phyloP scores from a whole-genome alignment of 352 stramenopile genomes.

The Phytophthora rubi region DNA sequence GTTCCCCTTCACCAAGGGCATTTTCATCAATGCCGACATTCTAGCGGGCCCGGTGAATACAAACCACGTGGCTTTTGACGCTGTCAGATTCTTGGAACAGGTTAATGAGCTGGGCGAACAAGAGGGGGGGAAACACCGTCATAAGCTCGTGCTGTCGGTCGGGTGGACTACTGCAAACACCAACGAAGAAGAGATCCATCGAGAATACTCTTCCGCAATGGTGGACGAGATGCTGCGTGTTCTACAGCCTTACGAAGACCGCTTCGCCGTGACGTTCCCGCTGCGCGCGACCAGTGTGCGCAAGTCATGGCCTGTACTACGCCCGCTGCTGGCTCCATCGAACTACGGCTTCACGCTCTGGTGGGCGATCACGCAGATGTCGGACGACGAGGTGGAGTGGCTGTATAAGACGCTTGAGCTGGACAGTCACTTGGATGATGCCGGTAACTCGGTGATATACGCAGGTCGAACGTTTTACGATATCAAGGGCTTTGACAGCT shows the following conservation, averaged over 20 bases:
- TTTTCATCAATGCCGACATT: slow-evolving; percentile 82
- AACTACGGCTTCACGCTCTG: slow-evolving; percentile 76
- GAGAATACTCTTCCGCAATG: slow-evolving; percentile 62
- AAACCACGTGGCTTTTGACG: slow-evolving; percentile 47
- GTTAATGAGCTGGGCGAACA: slow-evolving; percentile 40
- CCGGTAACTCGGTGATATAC: slow-evolving; percentile 19
- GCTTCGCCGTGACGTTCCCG: slow-evolving; percentile 66
- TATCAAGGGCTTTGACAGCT: slow-evolving; percentile 68
- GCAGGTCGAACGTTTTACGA: slow-evolving; percentile 73
- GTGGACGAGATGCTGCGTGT: slow-evolving; percentile 60
- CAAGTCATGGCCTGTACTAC: slow-evolving; percentile 58
- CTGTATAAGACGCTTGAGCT: slow-evolving; percentile 63
- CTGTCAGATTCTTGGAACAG: slow-evolving; percentile 49
- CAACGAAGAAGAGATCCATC: slow-evolving; percentile 56
- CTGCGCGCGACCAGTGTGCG: slow-evolving; percentile 65
- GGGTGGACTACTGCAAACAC: slow-evolving; percentile 73
- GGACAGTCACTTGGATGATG: slow-evolving; percentile 12
- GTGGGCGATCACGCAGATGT: slow-evolving; percentile 67
- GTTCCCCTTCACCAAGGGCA: slow-evolving; percentile 55
- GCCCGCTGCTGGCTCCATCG: slow-evolving; percentile 41
- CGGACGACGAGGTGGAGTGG: slow-evolving; percentile 63
- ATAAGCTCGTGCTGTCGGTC: slow-evolving; percentile 78
- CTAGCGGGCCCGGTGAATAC: slow-evolving; percentile 59
- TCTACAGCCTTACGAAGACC: slow-evolving; percentile 49
- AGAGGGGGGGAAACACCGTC: slow-evolving; percentile 37